Base-by-base conservation (phyloP, 129 eudicot genomes). In the Deinandra increscens region DNA sequence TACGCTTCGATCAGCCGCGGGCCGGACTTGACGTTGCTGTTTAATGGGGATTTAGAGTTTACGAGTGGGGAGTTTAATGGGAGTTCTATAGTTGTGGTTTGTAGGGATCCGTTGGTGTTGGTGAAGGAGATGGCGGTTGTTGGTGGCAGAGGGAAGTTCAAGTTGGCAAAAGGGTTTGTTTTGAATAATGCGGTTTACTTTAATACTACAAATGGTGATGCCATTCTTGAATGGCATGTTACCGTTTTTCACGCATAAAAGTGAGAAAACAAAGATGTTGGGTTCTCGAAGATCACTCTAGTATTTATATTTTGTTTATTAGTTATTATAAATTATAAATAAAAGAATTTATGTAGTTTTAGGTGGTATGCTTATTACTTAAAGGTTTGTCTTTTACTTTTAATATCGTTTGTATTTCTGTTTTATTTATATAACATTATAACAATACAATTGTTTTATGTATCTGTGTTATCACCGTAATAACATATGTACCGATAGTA, bases 81-180 rank as follows among this genome's bases (percentile, higher is more conserved):
- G 78, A 83, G 88, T 45, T 80, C 88, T 3, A 20, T 84, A 9
- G 78, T 79, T 39, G 85, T 80, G 69, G 67, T 74, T 41, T 77
- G 80, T 19, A 76, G 88, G 73, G 83, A 84, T 69, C 82, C 82
- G 64, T 31, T 80, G 58, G 80, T 72, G 85, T 14, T 20, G 41
- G 64, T 14, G 9, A 74, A 83, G 26, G 88, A 84, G 75, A 17
- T 84, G 73, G 88, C 83, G 73, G 81, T 84, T 54, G 88, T 84
- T 20, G 88, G 88, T 9, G 85, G 88, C 9, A 51, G 85, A 64
- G 83, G 83, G 26, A 78, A 49, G 79, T 85, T 85, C 37, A 65
- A 83, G 81, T 38, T 79, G 69, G 91, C 86, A 15, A 50, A 66
- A 22, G 88, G 91, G 75, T 69, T 50, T 51, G 71, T 74, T 13